These are phyloP conservation scores for Aspergillus carlsbadensis DNA, from an alignment of 495 filamentous ascomycete species.

Conservation along the genomic window DNA sequence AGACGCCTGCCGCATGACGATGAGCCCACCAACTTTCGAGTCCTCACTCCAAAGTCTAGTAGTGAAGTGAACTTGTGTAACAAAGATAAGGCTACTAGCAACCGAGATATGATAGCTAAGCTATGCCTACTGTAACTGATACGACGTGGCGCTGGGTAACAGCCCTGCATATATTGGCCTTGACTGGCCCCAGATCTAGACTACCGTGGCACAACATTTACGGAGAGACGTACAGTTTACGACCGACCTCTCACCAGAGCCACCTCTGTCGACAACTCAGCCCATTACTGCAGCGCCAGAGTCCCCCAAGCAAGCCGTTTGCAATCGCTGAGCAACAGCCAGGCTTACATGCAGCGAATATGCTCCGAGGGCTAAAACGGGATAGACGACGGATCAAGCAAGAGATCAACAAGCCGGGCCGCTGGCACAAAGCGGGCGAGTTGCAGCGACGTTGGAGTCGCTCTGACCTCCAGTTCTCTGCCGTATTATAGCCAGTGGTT, in stretches of 20 bases:
- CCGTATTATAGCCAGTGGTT: too few relatives aligned
- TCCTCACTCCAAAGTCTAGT: too few relatives aligned
- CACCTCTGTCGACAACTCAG: too few relatives aligned
- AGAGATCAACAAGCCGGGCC: neutral
- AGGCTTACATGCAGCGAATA: neutral
- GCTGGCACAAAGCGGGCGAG: neutral
- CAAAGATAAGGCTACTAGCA: too few relatives aligned
- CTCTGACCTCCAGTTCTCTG: too few relatives aligned
- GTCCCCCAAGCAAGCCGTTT: neutral
- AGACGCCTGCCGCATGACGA: too few relatives aligned
- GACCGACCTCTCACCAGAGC: too few relatives aligned
- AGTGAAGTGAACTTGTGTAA: too few relatives aligned
- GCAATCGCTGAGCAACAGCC: neutral
- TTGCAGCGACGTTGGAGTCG: neutral
- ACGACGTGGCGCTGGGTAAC: neutral
- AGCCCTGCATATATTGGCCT: conserved; percentile 7
- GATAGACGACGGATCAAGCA: neutral
- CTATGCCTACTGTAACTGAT: neutral
- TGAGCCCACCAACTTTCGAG: too few relatives aligned
- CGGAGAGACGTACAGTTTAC: too few relatives aligned
- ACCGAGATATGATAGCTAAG: too few relatives aligned
- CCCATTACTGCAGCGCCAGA: neutral
- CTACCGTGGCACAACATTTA: too few relatives aligned
- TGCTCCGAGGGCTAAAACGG: neutral
- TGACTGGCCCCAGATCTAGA: neutral